Evolutionary conservation across 495 filamentous ascomycete species (phyloP).

Genomic region (Glarea lozoyensis): DNA sequence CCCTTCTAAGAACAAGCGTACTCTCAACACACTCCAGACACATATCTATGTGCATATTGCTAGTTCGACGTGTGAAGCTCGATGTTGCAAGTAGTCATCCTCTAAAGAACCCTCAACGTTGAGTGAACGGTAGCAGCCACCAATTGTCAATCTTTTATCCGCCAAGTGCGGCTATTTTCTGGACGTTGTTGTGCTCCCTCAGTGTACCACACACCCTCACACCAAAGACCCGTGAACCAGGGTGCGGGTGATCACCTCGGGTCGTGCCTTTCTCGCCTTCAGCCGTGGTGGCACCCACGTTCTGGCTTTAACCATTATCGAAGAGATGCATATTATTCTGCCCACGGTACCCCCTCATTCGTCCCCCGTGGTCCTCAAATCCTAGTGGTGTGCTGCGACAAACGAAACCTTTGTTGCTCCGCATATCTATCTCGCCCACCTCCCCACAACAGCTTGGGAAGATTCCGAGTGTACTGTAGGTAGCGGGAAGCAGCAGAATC

Average conservation of each 20-base stretch:
- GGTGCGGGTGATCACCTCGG: slow-evolving; percentile 14
- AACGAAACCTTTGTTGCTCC: background rate
- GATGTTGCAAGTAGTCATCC: background rate
- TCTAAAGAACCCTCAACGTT: too few species aligned
- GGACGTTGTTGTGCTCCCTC: background rate
- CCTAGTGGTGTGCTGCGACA: background rate
- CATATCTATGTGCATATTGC: background rate
- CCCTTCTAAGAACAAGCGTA: background rate
- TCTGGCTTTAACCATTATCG: slow-evolving; percentile 2
- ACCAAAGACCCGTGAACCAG: slow-evolving; percentile 5
- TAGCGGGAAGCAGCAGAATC: background rate
- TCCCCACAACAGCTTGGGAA: background rate
- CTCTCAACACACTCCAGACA: background rate
- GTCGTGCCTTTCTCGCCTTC: slow-evolving; percentile 13
- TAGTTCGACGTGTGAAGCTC: background rate
- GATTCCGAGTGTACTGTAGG: background rate
- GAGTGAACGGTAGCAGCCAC: background rate
- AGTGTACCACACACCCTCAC: slow-evolving; percentile 1
- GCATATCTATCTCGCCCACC: background rate
- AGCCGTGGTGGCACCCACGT: slow-evolving; percentile 9
- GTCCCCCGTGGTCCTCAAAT: background rate
- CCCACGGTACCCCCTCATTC: slow-evolving; percentile 1
- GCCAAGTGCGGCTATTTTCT: slow-evolving; percentile 12
- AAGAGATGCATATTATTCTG: too few species aligned
- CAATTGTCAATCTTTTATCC: background rate